Evolutionary conservation across 2,329 filamentous ascomycete genomes (phyloP).

Genomic region (Shiraia sp.): DNA sequence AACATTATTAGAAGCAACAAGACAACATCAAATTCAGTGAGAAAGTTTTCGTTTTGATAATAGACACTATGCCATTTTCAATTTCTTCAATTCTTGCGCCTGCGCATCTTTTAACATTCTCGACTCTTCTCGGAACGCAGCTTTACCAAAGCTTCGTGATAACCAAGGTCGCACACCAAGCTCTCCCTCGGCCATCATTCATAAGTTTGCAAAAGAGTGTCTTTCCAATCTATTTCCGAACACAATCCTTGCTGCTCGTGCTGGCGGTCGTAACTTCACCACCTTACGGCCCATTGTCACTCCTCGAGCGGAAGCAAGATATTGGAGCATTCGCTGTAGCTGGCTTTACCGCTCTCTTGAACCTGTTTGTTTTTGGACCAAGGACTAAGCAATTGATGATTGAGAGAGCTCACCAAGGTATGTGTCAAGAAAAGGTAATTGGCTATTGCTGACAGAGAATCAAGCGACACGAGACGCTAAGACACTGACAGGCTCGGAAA

Average conservation of each 20-base stretch:
- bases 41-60: too few relatives aligned
- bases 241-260: slow-evolving; percentile 42
- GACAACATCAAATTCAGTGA: too few relatives aligned
- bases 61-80: slow-evolving; percentile 4
- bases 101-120: slow-evolving; percentile 46
- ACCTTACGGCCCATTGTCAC: slow-evolving; percentile 34
- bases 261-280: slow-evolving; percentile 42
- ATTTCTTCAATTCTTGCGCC: slow-evolving; percentile 19
- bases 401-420: slow-evolving; percentile 37
- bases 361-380: slow-evolving; percentile 44
- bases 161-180: slow-evolving; percentile 45
- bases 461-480: slow-evolving; percentile 23
- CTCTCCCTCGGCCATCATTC: slow-evolving; percentile 44
- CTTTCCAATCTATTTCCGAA: slow-evolving; percentile 47
- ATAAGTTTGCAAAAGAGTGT: slow-evolving; percentile 45
- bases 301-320: slow-evolving; percentile 22
- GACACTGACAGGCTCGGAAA: neutral
- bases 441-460: neutral
- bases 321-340: slow-evolving; percentile 37
- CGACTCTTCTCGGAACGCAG: slow-evolving; percentile 46
- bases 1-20: too few relatives aligned
- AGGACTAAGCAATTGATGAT: slow-evolving; percentile 39
- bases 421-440: slow-evolving; percentile 1
- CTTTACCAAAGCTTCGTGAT: slow-evolving; percentile 49
- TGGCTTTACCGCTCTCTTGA: slow-evolving; percentile 38